phyloP scores from a whole-genome alignment of 371 early-diverging fungal genomes.

The Actinomortierella wolfii region DNA sequence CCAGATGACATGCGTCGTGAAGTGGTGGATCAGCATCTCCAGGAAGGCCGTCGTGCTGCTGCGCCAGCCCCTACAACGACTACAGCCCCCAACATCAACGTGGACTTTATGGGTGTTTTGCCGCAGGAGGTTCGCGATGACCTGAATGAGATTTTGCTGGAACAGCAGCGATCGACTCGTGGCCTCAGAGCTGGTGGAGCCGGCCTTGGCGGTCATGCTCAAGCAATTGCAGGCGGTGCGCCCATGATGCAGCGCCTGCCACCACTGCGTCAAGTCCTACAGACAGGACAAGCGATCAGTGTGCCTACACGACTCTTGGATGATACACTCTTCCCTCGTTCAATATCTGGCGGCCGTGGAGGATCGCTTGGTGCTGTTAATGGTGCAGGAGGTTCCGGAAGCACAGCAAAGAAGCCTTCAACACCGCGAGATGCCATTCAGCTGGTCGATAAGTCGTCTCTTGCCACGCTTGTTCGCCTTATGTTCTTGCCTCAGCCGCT shows the following conservation, averaged over 20 bases:
- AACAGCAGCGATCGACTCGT: conserved; percentile 54
- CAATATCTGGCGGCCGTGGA: conserved; percentile 7
- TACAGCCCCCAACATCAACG: conserved; percentile 52
- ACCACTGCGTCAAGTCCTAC: conserved; percentile 34
- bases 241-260: conserved; percentile 22
- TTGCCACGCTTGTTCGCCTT: conserved; percentile 84
- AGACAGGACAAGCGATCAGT: conserved; percentile 12
- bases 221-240: conserved; percentile 9
- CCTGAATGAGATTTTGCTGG: conserved; percentile 62
- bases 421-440: conserved; percentile 72
- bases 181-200: conserved; percentile 8
- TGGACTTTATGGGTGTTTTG: conserved; percentile 81
- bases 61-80: conserved; percentile 27
- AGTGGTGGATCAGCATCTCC: conserved; percentile 82
- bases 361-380: conserved; percentile 27
- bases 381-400: conserved; percentile 19
- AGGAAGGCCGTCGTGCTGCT: conserved; percentile 52
- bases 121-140: conserved; percentile 85
- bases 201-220: conserved; percentile 13
- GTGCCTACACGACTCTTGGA: conserved; percentile 15
- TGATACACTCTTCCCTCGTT: conserved; percentile 12
- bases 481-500: conserved; percentile 81
- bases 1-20: conserved; percentile 95
- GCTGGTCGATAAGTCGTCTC: conserved; percentile 79
- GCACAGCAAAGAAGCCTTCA: conserved; percentile 49